Conservation (phyloP, 495 filamentous ascomycete species). For the Sabuloglossum arenarium region DNA sequence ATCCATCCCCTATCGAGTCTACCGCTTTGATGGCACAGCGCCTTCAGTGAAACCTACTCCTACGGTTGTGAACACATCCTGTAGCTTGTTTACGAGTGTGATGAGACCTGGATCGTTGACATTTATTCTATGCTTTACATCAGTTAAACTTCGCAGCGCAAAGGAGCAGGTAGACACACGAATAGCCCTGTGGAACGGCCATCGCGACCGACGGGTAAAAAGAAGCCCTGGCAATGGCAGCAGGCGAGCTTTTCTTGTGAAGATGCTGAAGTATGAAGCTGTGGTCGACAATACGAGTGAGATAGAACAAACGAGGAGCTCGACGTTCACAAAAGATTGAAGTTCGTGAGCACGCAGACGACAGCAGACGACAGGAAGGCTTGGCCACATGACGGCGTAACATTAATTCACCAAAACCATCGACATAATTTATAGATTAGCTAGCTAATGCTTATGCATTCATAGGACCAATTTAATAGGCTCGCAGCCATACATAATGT, state of each 20-base stretch:
- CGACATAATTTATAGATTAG: neutral
- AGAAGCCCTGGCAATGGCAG: neutral
- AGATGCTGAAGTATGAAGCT: neutral
- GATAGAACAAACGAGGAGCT: neutral
- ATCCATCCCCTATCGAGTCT: neutral
- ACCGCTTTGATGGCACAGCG: neutral
- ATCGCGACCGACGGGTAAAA: slow-evolving; percentile 1
- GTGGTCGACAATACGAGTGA: neutral
- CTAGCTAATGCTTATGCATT: too few relatives aligned
- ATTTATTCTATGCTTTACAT: slow-evolving; percentile 36
- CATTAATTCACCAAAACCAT: neutral
- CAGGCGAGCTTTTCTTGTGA: neutral
- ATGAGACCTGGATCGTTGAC: slow-evolving; percentile 64
- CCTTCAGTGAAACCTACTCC: slow-evolving; percentile 43
- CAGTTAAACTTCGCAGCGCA: neutral
- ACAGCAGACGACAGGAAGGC: too few relatives aligned
- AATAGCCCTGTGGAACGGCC: slow-evolving; percentile 1
- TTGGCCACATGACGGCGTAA: neutral
- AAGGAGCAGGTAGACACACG: neutral
- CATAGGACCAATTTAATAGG: too few relatives aligned
- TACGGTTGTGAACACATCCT: slow-evolving; percentile 98
- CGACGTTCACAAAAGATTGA: neutral
- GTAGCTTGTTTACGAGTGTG: slow-evolving; percentile 95
- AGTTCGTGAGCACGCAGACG: neutral
- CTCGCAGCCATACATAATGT: neutral